Evolutionary conservation across 805 yeast genomes (phyloP).

Genomic region (Starmerella etchellsii): DNA sequence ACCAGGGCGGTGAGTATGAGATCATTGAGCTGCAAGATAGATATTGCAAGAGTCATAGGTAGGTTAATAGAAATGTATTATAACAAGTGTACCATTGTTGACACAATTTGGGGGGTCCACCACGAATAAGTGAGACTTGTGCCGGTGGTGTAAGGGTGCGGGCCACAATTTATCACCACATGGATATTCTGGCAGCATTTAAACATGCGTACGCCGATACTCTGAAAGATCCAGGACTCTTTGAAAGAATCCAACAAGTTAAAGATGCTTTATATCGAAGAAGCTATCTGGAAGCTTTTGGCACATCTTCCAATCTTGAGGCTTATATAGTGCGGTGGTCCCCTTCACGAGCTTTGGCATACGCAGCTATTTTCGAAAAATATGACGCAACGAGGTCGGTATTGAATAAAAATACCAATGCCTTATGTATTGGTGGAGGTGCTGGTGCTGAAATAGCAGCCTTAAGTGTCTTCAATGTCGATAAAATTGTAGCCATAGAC

Average conservation of each 20-base stretch:
- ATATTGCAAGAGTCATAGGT: slow-evolving; percentile 37
- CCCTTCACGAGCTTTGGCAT: slow-evolving; percentile 67
- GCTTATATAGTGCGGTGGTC: slow-evolving; percentile 83
- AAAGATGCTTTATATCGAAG: slow-evolving; percentile 58
- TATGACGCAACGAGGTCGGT: slow-evolving; percentile 32
- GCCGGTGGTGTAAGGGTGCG: background rate
- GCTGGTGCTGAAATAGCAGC: slow-evolving; percentile 74
- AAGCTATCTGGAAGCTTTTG: slow-evolving; percentile 59
- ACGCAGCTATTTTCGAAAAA: slow-evolving; percentile 50
- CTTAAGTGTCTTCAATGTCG: slow-evolving; percentile 29
- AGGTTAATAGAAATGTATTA: background rate
- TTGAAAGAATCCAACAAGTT: slow-evolving; percentile 47
- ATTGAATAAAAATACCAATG: slow-evolving; percentile 23
- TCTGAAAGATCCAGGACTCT: slow-evolving; percentile 22
- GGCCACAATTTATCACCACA: background rate
- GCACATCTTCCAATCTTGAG: slow-evolving; percentile 44
- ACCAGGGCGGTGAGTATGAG: slow-evolving; percentile 85
- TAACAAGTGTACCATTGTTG: background rate
- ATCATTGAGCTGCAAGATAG: slow-evolving; percentile 84
- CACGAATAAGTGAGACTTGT: background rate
- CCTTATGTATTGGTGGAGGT: slow-evolving; percentile 74
- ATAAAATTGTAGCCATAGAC: slow-evolving; percentile 46
- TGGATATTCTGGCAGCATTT: slow-evolving; percentile 23
- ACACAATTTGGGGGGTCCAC: background rate
- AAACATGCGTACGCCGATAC: slow-evolving; percentile 20